Evolutionary conservation across 2,329 filamentous ascomycete species (phyloP), one percentile per base, ranked within the genome.

Genomic region (Trichoderma oligosporum): DNA sequence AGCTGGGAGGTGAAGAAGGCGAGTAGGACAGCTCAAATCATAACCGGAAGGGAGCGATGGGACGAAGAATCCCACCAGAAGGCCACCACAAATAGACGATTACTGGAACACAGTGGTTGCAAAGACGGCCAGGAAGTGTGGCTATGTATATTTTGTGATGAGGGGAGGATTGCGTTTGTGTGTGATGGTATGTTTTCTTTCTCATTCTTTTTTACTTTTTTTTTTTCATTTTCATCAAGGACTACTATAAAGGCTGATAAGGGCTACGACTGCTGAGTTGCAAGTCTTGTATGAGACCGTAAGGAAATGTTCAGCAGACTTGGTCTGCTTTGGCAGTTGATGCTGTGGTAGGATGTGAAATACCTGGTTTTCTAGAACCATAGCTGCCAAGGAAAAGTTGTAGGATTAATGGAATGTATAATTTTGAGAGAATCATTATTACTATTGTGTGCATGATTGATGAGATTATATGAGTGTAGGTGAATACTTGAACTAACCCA

Each of bases 1-100:
- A 84, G 69, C 76, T 79, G 72, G 71, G 71, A 6, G 71, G 70
- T 18, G 72, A 74, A 1, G 71, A 74, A 57, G 69, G 58, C 38
- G 64, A 66, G 12, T 66, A 60, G 58, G 41, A 14, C 22, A n/a
- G 4, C 47, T 14, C 33, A n/a, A 11, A 35, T 33, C 16, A 41
- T 27, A 25, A 42, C 18, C 11, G 12, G 12, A 29, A 18, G 25
- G n/a, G 25, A 12, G 24, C 14, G 7, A 16, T 22, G 27, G 38
- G 29, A 38, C 5, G 29, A 25, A 12, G n/a, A 8, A 14, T 31
- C 14, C 20, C 16, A n/a, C 7, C 12, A 16, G 27, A 5, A 12
- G 16, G n/a, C 14, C 25, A n/a, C 11, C 12, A 18, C 7, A 47
- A 25, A 4, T 38, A 12, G 5, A 14, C 24, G 27, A 25, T 29